phyloP scores from a whole-genome alignment of 169 alveolate species.

The Plasmodium cynomolgi region DNA sequence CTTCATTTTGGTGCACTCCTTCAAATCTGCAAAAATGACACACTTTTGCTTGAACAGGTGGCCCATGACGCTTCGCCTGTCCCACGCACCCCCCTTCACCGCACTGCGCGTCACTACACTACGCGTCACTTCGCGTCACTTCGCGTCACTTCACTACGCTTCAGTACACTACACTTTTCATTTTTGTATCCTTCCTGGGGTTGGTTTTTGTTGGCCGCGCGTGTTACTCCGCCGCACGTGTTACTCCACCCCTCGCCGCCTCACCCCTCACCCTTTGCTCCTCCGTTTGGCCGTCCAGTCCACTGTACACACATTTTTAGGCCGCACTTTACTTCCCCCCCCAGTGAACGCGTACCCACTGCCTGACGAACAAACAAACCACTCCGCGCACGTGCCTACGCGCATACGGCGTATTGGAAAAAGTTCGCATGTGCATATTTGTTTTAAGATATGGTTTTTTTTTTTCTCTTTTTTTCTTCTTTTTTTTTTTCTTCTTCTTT shows the following conservation, averaged over 20 bases:
- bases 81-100: not conserved
- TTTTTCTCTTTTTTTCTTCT: not conserved
- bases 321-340: not conserved
- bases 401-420: not conserved
- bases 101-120: no score
- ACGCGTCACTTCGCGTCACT: no score
- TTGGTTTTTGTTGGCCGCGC: not conserved
- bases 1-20: not conserved
- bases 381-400: not conserved
- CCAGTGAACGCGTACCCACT: not conserved
- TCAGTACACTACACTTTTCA: not conserved
- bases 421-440: not conserved
- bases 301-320: not conserved
- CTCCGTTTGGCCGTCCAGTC: not conserved
- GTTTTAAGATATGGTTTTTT: not conserved
- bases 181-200: not conserved
- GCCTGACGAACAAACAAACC: not conserved
- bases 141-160: no score
- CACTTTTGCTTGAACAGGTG: not conserved
- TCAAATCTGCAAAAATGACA: not conserved
- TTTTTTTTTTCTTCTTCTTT: not conserved
- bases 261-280: not conserved
- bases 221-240: not conserved
- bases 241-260: no score
- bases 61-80: not conserved